Evolutionary conservation across 2,329 filamentous ascomycete species (phyloP).

Genomic region (Colletotrichum magnum): DNA sequence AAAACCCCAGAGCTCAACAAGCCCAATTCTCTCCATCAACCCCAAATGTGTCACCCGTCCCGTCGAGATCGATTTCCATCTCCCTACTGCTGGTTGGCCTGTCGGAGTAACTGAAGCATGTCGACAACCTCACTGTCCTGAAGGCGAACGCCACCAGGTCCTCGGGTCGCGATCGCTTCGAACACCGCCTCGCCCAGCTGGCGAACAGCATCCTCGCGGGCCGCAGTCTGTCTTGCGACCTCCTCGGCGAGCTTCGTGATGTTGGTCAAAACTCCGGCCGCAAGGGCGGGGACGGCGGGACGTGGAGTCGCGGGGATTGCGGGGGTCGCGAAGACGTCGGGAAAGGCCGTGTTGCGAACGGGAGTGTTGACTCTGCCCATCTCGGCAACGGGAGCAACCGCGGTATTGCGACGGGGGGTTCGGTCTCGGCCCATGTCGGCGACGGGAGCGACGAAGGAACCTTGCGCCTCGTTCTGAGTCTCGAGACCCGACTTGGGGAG

Average conservation of each 20-base stretch:
- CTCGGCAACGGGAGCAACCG: no score
- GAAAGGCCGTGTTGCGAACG: no score
- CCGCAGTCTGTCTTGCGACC: background rate
- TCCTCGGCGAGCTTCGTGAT: background rate
- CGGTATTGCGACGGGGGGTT: no score
- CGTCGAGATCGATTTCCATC: background rate
- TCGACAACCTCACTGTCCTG: background rate
- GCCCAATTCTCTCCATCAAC: no score
- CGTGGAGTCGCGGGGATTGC: no score
- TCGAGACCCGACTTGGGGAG: no score
- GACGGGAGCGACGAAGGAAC: no score
- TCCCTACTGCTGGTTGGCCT: background rate
- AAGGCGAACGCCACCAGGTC: background rate
- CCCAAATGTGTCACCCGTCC: background rate
- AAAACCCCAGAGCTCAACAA: no score
- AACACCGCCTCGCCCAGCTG: constrained; percentile 3
- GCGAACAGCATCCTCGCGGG: background rate
- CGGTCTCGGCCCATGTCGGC: no score
- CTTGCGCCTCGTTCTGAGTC: no score
- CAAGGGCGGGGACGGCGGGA: background rate
- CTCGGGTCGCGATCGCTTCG: background rate
- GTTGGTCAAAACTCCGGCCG: background rate
- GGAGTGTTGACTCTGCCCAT: no score
- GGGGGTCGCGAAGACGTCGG: no score
- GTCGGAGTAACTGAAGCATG: background rate